Evolutionary conservation across 805 yeast genomes (phyloP).

Genomic region (Candida adriatica): DNA sequence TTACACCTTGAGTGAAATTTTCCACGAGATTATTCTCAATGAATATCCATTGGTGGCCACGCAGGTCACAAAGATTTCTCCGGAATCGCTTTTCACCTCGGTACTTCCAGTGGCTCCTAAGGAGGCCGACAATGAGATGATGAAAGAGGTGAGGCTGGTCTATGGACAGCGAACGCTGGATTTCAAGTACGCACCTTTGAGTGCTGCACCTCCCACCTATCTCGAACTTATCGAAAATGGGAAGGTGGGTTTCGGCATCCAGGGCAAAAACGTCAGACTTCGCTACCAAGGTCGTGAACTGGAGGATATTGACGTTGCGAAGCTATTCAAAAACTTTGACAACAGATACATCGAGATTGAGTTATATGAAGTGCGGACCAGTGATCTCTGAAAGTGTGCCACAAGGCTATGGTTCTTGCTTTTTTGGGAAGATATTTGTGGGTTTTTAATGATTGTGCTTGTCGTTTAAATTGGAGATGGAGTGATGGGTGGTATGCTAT

Average conservation of each 20-base stretch:
- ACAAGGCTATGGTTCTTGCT: too few relatives aligned
- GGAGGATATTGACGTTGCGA: conserved; percentile 12
- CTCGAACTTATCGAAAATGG: conserved; percentile 76
- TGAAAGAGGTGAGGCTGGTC: conserved; percentile 37
- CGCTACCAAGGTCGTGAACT: conserved; percentile 14
- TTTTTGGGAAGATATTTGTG: too few relatives aligned
- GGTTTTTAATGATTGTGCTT: too few relatives aligned
- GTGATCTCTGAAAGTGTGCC: too few relatives aligned
- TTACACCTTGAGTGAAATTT: conserved; percentile 59
- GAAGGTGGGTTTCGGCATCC: conserved; percentile 48
- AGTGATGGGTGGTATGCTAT: background rate
- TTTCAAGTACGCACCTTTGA: conserved; percentile 56
- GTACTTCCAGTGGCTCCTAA: conserved; percentile 28
- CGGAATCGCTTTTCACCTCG: conserved; percentile 20
- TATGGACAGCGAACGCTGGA: conserved; percentile 51
- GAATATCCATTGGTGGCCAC: conserved; percentile 64
- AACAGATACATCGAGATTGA: conserved; percentile 11
- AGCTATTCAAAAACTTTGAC: conserved; percentile 16
- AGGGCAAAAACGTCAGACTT: conserved; percentile 16
- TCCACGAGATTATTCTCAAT: conserved; percentile 49
- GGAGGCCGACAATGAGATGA: conserved; percentile 28
- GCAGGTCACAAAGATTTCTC: conserved; percentile 23
- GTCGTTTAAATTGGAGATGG: too few relatives aligned
- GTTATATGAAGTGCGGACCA: conserved; percentile 16
- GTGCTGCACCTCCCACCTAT: conserved; percentile 75